Conservation (phyloP, 2,329 filamentous ascomycete species). For the Lachnellula arida region DNA sequence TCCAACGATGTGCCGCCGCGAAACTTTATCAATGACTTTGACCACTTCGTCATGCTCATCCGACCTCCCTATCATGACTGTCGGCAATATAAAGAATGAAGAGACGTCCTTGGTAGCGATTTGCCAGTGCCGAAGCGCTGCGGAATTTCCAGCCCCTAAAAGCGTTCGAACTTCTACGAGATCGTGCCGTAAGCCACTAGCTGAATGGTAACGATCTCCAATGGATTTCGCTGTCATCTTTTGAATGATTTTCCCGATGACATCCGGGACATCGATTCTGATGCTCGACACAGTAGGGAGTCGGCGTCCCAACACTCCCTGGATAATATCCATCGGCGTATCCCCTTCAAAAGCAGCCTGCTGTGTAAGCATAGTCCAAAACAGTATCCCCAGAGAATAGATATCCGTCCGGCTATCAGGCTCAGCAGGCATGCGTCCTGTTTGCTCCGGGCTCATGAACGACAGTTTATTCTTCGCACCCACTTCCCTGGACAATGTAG, state of each 20-base stretch:
- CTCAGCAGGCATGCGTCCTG: conserved; percentile 85
- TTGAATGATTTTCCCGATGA: conserved; percentile 76
- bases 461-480: conserved; percentile 86
- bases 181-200: conserved; percentile 80
- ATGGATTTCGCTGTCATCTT: conserved; percentile 91
- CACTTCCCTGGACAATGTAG: conserved; percentile 71
- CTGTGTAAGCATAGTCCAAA: conserved; percentile 81
- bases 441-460: conserved; percentile 93
- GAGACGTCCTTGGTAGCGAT: conserved; percentile 84
- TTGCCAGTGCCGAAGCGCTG: conserved; percentile 66
- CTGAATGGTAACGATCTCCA: conserved; percentile 82
- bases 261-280: conserved; percentile 78
- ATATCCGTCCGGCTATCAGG: conserved; percentile 91
- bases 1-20: conserved; percentile 55
- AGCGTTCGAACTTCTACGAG: conserved; percentile 69
- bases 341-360: conserved; percentile 74
- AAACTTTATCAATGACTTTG: conserved; percentile 70
- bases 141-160: conserved; percentile 68
- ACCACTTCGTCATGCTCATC: conserved; percentile 67
- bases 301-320: conserved; percentile 76
- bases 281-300: conserved; percentile 73
- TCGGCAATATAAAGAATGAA: conserved; percentile 84
- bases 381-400: conserved; percentile 83
- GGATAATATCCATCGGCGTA: conserved; percentile 83
- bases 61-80: conserved; percentile 73